Conservation (phyloP, 805 yeast species). For the Lachancea kluyveri region DNA sequence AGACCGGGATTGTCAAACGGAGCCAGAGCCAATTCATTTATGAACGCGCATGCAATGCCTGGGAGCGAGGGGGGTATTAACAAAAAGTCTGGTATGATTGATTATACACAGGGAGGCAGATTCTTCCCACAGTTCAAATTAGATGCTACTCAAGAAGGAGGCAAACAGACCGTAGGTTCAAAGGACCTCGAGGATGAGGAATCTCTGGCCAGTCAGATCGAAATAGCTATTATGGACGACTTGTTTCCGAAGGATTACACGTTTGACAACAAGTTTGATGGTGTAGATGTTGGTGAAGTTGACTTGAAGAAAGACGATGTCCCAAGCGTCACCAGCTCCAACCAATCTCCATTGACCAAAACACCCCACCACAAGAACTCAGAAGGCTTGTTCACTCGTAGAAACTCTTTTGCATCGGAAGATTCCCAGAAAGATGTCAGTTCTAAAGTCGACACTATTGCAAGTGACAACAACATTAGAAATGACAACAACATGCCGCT, state of each 20-base stretch:
- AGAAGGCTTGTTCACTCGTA: no score
- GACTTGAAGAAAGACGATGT: conserved; percentile 1
- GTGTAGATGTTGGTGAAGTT: conserved; percentile 1
- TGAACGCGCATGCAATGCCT: no score
- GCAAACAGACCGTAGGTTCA: not conserved
- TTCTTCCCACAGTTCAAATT: conserved; percentile 4
- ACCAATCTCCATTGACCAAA: conserved; percentile 15
- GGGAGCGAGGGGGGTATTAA: no score
- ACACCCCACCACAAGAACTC: conserved; percentile 3
- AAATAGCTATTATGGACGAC: conserved; percentile 14
- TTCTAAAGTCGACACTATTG: conserved; percentile 1
- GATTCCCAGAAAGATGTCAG: conserved; percentile 5
- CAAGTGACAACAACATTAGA: conserved; percentile 1
- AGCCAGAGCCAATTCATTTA: no score
- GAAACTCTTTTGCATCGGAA: conserved; percentile 7
- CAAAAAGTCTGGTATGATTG: not conserved
- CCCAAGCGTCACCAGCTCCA: conserved; percentile 11
- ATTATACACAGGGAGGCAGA: conserved; percentile 1
- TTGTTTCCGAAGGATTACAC: conserved; percentile 10
- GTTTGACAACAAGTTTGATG: conserved; percentile 14
- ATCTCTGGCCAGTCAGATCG: conserved; percentile 4
- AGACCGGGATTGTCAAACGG: no score
- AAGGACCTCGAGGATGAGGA: conserved; percentile 1
- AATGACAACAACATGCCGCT: not conserved
- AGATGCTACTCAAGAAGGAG: not conserved